Evolutionary conservation across 2,329 filamentous ascomycete species (phyloP), one percentile per base, ranked within the genome.

Genomic region (Aspergillus amoenus): DNA sequence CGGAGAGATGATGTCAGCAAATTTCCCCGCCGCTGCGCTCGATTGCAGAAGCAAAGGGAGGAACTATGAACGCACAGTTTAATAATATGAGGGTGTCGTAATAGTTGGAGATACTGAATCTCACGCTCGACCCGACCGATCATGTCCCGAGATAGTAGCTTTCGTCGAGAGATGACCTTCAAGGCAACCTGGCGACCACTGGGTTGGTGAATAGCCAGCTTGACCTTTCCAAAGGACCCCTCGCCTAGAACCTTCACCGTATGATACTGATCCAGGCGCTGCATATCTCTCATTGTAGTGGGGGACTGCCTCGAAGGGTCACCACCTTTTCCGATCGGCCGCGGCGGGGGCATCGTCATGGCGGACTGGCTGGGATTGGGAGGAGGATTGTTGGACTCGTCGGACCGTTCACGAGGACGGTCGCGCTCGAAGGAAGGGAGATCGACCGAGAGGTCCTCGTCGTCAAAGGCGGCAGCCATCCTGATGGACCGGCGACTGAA

Each of bases 171-270:
- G 70, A 99, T 99, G 71, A 97, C 97, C 82, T 99, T 99, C 71
- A 99, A 84, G 27, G 94, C 94, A 50, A 99, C 94, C 79, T 97
- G 91, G 76, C 97, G 93, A 63, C 90, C 90, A 65, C 91, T 97
- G 65, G 92, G 87, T 69, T 91, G 87, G 73, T 99, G 94, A 42
- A 93, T 89, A 21, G 94, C 94, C 67, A 99, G 85, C 81, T 97
- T 97, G 73, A 99, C 94, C 79, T 99, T 99, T 68, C 94, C 94
- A 74, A 99, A 99, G 3, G 93, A 97, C 46, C 94, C 94, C 78
- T 99, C 94, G 56, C 94, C 94, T 13, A 99, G 83, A 15, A 93
- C 97, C 73, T 88, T 88, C 66, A 96, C 82, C 56, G 97, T 88
- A 68, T 89, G 90, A 80, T 99, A 99, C 76, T 93, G 90, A 64